Conservation (phyloP, 129 eudicot species). For the Calendula officinalis region DNA sequence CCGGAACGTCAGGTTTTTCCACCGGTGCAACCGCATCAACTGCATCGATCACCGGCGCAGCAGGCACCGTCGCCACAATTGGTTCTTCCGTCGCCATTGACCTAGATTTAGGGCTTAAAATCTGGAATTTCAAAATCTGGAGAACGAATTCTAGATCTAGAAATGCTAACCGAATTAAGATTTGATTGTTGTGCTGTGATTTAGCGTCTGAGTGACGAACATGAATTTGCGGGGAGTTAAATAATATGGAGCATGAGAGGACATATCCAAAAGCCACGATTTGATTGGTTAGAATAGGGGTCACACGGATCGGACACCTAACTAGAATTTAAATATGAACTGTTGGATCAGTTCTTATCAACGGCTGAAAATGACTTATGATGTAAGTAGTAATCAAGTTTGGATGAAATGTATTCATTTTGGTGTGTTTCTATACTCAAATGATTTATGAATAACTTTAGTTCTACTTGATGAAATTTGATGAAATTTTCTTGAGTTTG, state of each 20-base stretch:
- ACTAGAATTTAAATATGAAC: conserved; percentile 45
- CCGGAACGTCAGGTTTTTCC: conserved; percentile 31
- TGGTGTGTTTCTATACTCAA: conserved; percentile 67
- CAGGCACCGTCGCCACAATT: conserved; percentile 30
- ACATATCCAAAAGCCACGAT: conserved; percentile 35
- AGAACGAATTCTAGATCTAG: conserved; percentile 19
- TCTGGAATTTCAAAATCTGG: too few relatives aligned
- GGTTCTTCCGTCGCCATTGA: conserved; percentile 61
- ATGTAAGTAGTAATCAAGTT: conserved; percentile 26
- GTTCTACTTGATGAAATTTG: conserved; percentile 24
- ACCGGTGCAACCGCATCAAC: conserved; percentile 27
- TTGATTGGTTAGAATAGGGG: conserved; percentile 49
- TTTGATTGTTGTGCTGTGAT: conserved; percentile 3
- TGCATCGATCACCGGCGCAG: conserved; percentile 27
- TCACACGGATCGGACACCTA: conserved; percentile 61
- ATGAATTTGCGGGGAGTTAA: conserved; percentile 40
- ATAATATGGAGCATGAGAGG: conserved; percentile 30
- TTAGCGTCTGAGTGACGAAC: conserved; percentile 33
- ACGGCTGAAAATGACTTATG: conserved; percentile 30
- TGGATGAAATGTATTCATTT: conserved; percentile 27
- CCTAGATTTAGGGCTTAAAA: background rate
- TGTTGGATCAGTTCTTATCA: conserved; percentile 52
- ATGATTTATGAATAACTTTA: conserved; percentile 37
- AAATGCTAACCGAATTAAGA: background rate
- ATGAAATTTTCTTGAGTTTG: conserved; percentile 28